Percentiles rank a stretch among this genome's conserved stretches.
phyloP scores from a whole-genome alignment of 2,329 filamentous ascomycete genomes.

The Diaporthe humulicola region DNA sequence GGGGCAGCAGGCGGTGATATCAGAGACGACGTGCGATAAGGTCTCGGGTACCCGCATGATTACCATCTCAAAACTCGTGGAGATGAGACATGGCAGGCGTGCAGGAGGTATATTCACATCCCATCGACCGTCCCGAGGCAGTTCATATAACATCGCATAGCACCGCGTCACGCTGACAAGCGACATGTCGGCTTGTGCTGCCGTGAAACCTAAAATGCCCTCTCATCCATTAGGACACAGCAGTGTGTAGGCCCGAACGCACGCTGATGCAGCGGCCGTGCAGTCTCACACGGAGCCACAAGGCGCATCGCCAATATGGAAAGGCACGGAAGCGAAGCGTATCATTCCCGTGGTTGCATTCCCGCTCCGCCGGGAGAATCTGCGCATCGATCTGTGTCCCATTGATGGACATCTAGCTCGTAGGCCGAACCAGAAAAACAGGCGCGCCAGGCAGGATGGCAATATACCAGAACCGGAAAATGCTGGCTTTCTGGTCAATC shows the following conservation, averaged over 20 bases:
- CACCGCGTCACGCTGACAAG: constrained; percentile 18
- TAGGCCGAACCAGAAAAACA: not conserved
- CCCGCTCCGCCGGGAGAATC: not conserved
- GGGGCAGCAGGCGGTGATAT: not conserved
- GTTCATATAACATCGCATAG: not conserved
- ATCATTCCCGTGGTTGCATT: not conserved
- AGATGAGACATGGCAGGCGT: not conserved
- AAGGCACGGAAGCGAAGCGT: constrained; percentile 4
- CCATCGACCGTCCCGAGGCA: constrained; percentile 12
- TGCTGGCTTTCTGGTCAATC: not conserved
- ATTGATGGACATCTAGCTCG: not conserved
- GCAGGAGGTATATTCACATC: not conserved
- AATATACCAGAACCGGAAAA: not conserved
- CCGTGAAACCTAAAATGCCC: constrained; percentile 6
- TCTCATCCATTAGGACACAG: not conserved
- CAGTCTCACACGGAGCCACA: constrained; percentile 9
- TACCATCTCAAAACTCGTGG: not conserved
- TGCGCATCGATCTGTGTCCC: not conserved
- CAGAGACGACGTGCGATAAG: not conserved
- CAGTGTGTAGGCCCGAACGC: not conserved
- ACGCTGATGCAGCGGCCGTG: constrained; percentile 20
- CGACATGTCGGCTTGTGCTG: constrained; percentile 14
- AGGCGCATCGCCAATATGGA: not conserved
- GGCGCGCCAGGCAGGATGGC: not conserved
- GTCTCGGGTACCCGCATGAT: not conserved